Evolutionary conservation across 1,284 basidiomycete species (phyloP).

Genomic region (Heterobasidion irregulare): DNA sequence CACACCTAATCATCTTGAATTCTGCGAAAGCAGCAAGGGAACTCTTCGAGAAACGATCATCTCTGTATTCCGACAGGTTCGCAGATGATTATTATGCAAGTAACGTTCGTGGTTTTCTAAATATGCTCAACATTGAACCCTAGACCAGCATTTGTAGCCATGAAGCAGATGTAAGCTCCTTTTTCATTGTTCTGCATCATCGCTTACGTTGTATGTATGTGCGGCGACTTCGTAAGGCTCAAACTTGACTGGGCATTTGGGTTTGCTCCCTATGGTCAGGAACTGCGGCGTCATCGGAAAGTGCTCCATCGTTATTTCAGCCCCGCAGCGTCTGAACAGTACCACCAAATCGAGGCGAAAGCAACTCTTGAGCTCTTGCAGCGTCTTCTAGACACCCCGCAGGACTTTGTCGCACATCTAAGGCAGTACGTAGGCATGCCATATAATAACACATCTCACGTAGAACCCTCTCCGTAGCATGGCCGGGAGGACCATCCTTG

Average conservation of each 20-base stretch:
- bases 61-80: slow-evolving; percentile 13
- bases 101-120: neutral
- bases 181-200: neutral
- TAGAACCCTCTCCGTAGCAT: slow-evolving; percentile 6
- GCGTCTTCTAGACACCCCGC: slow-evolving; percentile 13
- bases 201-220: neutral
- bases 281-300: slow-evolving; percentile 15
- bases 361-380: slow-evolving; percentile 14
- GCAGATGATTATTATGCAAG: slow-evolving; percentile 1
- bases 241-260: slow-evolving; percentile 11
- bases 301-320: slow-evolving; percentile 17
- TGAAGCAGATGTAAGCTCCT: slow-evolving; percentile 6
- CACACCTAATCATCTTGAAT: slow-evolving; percentile 10
- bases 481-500: slow-evolving; percentile 15
- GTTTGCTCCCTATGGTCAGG: slow-evolving; percentile 15
- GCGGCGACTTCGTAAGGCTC: neutral
- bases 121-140: neutral
- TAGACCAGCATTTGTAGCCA: slow-evolving; percentile 8
- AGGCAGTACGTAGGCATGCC: slow-evolving; percentile 7
- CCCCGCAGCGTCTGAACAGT: slow-evolving; percentile 9
- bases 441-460: slow-evolving; percentile 1
- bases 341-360: slow-evolving; percentile 13
- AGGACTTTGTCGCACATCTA: slow-evolving; percentile 16
- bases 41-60: slow-evolving; percentile 23
- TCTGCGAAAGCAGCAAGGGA: slow-evolving; percentile 24